Conservation (phyloP, 352 stramenopile genomes). For the Globisporangium middletonii region DNA sequence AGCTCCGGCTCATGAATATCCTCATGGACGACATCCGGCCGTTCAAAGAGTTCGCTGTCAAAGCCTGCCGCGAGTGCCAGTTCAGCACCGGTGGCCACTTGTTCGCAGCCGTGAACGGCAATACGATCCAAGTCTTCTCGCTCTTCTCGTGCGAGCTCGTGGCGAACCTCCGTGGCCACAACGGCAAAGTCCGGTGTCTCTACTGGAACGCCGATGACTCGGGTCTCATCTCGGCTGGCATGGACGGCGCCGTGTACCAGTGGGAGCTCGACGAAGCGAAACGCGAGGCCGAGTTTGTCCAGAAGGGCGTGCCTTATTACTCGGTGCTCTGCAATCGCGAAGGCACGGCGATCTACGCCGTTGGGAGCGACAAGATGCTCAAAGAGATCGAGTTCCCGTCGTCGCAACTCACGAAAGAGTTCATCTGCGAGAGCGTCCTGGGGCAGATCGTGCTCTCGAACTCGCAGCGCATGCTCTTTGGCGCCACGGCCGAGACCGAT, state of each 20-base stretch:
- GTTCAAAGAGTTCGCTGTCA: slow-evolving; percentile 84
- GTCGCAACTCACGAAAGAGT: slow-evolving; percentile 70
- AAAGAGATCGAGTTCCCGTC: slow-evolving; percentile 88
- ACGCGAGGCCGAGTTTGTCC: slow-evolving; percentile 88
- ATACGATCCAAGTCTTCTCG: slow-evolving; percentile 91
- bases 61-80: slow-evolving; percentile 75
- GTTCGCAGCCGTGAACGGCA: slow-evolving; percentile 93
- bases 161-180: slow-evolving; percentile 88
- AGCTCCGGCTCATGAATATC: slow-evolving; percentile 88
- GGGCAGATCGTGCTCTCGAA: slow-evolving; percentile 83
- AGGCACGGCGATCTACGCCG: slow-evolving; percentile 75
- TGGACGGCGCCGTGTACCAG: slow-evolving; percentile 92
- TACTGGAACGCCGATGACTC: slow-evolving; percentile 87
- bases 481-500: slow-evolving; percentile 63
- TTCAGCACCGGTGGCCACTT: slow-evolving; percentile 87
- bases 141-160: slow-evolving; percentile 91
- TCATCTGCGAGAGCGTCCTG: slow-evolving; percentile 73
- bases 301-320: slow-evolving; percentile 90
- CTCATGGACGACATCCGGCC: slow-evolving; percentile 89
- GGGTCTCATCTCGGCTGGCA: slow-evolving; percentile 81
- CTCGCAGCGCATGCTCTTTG: slow-evolving; percentile 88
- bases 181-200: slow-evolving; percentile 88
- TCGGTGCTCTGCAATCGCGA: slow-evolving; percentile 83
- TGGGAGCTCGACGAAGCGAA: slow-evolving; percentile 92
- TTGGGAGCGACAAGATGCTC: slow-evolving; percentile 85